phyloP scores from a whole-genome alignment of 805 yeast species.

The Candida argentea region DNA sequence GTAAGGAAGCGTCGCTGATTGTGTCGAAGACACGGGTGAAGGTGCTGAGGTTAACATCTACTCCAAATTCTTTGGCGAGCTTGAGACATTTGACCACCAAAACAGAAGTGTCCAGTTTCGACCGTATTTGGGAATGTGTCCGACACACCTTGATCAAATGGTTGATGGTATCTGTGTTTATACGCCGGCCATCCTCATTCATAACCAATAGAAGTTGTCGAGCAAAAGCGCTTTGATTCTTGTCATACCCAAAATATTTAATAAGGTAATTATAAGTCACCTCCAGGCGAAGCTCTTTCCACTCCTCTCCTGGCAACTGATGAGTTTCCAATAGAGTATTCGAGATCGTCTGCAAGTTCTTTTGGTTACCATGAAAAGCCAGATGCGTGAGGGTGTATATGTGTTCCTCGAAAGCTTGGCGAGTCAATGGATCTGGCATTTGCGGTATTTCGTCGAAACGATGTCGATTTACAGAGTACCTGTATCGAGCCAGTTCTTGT shows the following conservation, averaged over 20 bases:
- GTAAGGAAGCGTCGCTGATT: conserved; percentile 27
- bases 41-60: conserved; percentile 23
- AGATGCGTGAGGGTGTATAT: conserved; percentile 27
- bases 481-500: conserved; percentile 11
- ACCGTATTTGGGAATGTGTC: conserved; percentile 22
- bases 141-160: conserved; percentile 21
- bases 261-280: conserved; percentile 31
- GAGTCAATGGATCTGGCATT: conserved; percentile 17
- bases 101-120: conserved; percentile 21
- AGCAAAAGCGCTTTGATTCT: conserved; percentile 31
- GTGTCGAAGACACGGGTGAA: conserved; percentile 28
- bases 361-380: conserved; percentile 24
- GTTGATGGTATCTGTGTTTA: conserved; percentile 31
- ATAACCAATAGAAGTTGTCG: conserved; percentile 29
- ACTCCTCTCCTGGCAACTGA: conserved; percentile 19
- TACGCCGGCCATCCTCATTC: conserved; percentile 31
- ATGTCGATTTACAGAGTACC: conserved; percentile 4
- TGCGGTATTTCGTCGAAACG: conserved; percentile 23
- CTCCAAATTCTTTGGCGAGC: conserved; percentile 14
- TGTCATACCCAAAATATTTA: conserved; percentile 28
- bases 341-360: too few relatives aligned
- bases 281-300: conserved; percentile 20
- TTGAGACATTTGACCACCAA: conserved; percentile 21
- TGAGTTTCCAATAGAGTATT: conserved; percentile 30
- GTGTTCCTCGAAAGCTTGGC: conserved; percentile 21